phyloP scores from a whole-genome alignment of 768 basidiomycete genomes.

The Mycena epipterygia region DNA sequence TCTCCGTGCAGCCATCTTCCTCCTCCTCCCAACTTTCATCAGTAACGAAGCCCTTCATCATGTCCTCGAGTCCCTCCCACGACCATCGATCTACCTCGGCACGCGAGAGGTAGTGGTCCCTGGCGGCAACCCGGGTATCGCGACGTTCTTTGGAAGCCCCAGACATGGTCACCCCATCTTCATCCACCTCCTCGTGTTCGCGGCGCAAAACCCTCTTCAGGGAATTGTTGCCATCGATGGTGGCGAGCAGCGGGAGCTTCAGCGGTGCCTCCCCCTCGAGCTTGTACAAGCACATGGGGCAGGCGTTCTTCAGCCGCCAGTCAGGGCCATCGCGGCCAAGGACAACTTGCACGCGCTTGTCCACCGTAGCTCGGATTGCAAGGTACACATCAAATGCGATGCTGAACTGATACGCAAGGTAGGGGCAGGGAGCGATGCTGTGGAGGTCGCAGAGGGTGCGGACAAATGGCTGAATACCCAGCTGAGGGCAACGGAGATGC shows the following conservation, averaged over 20 bases:
- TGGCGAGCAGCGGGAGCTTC: background rate
- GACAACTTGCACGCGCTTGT: too few relatives aligned
- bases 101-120: too few relatives aligned
- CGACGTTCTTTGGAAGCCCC: background rate
- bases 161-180: background rate
- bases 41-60: background rate
- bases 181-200: background rate
- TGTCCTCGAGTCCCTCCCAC: background rate
- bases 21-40: background rate
- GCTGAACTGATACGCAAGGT: too few relatives aligned
- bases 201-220: background rate
- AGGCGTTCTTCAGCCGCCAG: too few relatives aligned
- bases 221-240: background rate
- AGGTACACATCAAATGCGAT: too few relatives aligned
- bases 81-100: background rate
- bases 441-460: too few relatives aligned
- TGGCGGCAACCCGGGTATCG: background rate
- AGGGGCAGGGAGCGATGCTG: too few relatives aligned
- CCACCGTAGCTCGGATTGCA: too few relatives aligned
- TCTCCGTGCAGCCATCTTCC: constrained; percentile 25
- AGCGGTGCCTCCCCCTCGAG: background rate
- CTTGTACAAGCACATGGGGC: too few relatives aligned
- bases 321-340: too few relatives aligned
- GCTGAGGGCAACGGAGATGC: background rate
- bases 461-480: background rate